phyloP scores from a whole-genome alignment of 805 yeast genomes.

The Starmerella potacharoeniae region DNA sequence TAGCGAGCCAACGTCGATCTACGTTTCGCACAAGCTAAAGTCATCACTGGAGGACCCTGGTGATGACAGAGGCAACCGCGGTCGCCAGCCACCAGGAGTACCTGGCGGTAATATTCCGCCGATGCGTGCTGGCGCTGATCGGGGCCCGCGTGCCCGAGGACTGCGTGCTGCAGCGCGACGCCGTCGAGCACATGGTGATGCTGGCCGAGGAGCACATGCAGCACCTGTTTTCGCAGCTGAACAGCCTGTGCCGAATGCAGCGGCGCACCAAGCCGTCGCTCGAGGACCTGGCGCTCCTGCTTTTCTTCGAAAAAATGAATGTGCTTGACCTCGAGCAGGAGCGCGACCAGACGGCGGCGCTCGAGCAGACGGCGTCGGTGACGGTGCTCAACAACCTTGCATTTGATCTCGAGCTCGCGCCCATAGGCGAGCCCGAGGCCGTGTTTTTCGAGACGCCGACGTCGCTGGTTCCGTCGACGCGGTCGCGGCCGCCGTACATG shows the following conservation, averaged over 20 bases:
- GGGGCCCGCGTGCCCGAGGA: slow-evolving; percentile 17
- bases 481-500: slow-evolving; percentile 36
- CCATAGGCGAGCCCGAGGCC: slow-evolving; percentile 35
- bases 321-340: slow-evolving; percentile 27
- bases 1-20: not conserved
- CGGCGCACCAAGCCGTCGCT: slow-evolving; percentile 28
- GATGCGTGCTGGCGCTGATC: slow-evolving; percentile 24
- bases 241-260: slow-evolving; percentile 26
- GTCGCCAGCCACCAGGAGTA: slow-evolving; percentile 19
- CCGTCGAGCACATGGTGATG: slow-evolving; percentile 25
- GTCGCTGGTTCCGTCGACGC: slow-evolving; percentile 44
- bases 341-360: slow-evolving; percentile 14
- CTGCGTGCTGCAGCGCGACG: slow-evolving; percentile 18
- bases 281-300: slow-evolving; percentile 27
- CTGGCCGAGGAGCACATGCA: slow-evolving; percentile 29
- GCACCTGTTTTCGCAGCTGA: slow-evolving; percentile 23
- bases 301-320: slow-evolving; percentile 25
- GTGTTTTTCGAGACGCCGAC: slow-evolving; percentile 42
- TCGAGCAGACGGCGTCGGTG: slow-evolving; percentile 16
- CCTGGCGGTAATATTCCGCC: slow-evolving; percentile 20
- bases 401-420: slow-evolving; percentile 26
- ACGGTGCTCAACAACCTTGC: slow-evolving; percentile 23
- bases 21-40: not conserved
- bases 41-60: not conserved
- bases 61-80: slow-evolving; percentile 1